Percentiles rank a stretch among this genome's conserved stretches.
phyloP scores from a whole-genome alignment of 1,284 basidiomycete genomes.

The Bondarzewia mesenterica region DNA sequence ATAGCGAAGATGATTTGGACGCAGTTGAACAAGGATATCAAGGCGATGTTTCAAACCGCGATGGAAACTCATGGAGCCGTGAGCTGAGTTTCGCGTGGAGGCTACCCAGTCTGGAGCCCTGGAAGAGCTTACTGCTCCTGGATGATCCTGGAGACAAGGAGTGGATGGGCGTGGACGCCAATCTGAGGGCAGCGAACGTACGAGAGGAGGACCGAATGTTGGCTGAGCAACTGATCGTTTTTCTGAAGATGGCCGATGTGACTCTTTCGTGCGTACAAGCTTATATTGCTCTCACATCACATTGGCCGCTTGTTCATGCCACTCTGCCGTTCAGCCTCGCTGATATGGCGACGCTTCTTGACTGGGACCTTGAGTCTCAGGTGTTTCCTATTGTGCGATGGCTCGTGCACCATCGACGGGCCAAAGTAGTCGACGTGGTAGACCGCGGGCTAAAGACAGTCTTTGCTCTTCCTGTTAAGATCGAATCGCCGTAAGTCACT shows the following conservation, averaged over 20 bases:
- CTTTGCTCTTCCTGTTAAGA: conserved; percentile 67
- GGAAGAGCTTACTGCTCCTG: conserved; percentile 84
- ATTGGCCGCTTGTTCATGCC: no score
- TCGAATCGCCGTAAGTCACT: conserved; percentile 55
- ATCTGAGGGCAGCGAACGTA: conserved; percentile 50
- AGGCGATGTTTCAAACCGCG: conserved; percentile 34
- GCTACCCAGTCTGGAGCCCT: conserved; percentile 74
- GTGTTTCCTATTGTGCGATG: conserved; percentile 85
- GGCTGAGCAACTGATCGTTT: conserved; percentile 62
- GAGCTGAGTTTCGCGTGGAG: conserved; percentile 65
- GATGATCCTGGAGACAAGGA: conserved; percentile 50
- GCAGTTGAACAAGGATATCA: conserved; percentile 37
- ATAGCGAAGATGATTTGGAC: conserved; percentile 45
- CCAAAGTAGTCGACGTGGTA: conserved; percentile 83
- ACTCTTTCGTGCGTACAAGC: conserved; percentile 49
- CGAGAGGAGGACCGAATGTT: conserved; percentile 56
- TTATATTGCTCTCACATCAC: background rate
- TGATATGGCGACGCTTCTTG: conserved; percentile 80
- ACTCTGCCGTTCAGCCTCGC: conserved; percentile 49
- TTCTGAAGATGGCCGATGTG: conserved; percentile 59
- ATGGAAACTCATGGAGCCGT: conserved; percentile 50
- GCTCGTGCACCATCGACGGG: conserved; percentile 85
- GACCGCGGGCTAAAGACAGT: conserved; percentile 78
- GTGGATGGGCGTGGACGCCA: conserved; percentile 45
- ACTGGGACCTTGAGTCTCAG: conserved; percentile 82